Base-by-base conservation (phyloP, 306 rosid species). In the Senna tora region DNA sequence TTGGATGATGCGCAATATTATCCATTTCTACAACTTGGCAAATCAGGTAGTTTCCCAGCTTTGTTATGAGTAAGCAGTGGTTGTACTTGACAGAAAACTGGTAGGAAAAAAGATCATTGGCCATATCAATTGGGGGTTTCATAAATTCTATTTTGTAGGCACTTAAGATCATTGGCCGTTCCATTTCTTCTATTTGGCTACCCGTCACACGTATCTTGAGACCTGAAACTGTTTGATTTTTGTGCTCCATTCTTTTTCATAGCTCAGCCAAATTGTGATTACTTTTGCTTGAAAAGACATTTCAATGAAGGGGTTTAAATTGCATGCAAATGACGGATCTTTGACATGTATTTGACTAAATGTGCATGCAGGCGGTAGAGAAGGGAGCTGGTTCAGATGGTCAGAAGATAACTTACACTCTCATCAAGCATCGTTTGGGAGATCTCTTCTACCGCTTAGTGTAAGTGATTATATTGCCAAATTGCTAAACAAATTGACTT, bases 1-100 rank as follows among this genome's bases (percentile, higher is more conserved):
- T 47, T 95, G 99, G 99, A 87, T 95, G 99, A 95, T 95, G 99
- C 97, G 99, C 82, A 95, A 95, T 81, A 95, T 95, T 80, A 95
- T 95, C 74, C 99, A 95, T 87, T 95, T 88, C 90, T 95, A 41
- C 82, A 91, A 89, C 82, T 84, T 95, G 92, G 96, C 99, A 54
- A 95, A 95, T 82, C 99, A 95, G 97, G 99, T 91, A 73, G 12
- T 39, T 62, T 39, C 43, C 67, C 6, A 10, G 5, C 49, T 34
- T 5, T 67, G 39, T 62, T 63, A 8, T 53, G 34, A 41, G 57
- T 65, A 74, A 62, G 41, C 58, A 53, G 9, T 36, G 73, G 49
- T 73, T 47, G 64, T 9, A 41, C 60, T n/a, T 49, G 5, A 33
- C 1, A 36, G 28, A 34, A 36, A 60, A 30, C 9, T 61, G 33